Evolutionary conservation across 495 filamentous ascomycete genomes (phyloP).

Genomic region (Rostrohypoxylon terebratum): DNA sequence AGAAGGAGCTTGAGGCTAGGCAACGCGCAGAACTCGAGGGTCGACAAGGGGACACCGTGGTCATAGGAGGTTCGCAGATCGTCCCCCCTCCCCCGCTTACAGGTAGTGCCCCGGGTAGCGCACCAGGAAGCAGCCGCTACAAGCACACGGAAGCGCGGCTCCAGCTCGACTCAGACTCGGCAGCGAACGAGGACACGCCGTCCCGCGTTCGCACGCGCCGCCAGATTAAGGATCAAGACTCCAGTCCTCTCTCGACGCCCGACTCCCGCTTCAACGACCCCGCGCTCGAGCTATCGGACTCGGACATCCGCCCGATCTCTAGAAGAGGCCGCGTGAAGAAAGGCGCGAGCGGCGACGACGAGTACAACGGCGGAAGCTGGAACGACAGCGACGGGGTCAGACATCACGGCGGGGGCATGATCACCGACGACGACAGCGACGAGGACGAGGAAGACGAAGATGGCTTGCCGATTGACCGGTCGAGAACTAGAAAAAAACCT

Average conservation of each 20-base stretch:
- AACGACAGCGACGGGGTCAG: constrained; percentile 41
- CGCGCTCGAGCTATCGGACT: constrained; percentile 43
- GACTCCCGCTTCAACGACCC: constrained; percentile 29
- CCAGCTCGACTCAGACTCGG: constrained; percentile 40
- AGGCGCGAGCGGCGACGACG: constrained; percentile 38
- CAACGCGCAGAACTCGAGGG: constrained; percentile 12
- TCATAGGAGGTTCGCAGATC: constrained; percentile 28
- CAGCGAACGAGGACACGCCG: constrained; percentile 33
- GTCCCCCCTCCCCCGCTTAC: background rate
- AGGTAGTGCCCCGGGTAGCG: constrained; percentile 19
- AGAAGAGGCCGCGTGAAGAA: constrained; percentile 27
- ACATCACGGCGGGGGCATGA: constrained; percentile 39
- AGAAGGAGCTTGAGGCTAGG: constrained; percentile 14
- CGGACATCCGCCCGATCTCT: constrained; percentile 32
- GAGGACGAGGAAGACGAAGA: constrained; percentile 33
- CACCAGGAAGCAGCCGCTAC: constrained; percentile 35
- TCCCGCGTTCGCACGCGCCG: constrained; percentile 36
- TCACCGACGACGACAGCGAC: constrained; percentile 37
- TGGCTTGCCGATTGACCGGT: constrained; percentile 33
- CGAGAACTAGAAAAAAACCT: constrained; percentile 39
- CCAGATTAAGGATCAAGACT: constrained; percentile 35
- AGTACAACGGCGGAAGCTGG: constrained; percentile 47
- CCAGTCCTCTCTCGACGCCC: constrained; percentile 46
- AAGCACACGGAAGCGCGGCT: constrained; percentile 48
- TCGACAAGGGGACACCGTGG: constrained; percentile 21